A percentile compares a stretch with the other conserved stretches of the same genome.
These are phyloP conservation scores for Aspergillus sp. DNA, from an alignment of 2,329 filamentous ascomycete species.

Conservation along the genomic window DNA sequence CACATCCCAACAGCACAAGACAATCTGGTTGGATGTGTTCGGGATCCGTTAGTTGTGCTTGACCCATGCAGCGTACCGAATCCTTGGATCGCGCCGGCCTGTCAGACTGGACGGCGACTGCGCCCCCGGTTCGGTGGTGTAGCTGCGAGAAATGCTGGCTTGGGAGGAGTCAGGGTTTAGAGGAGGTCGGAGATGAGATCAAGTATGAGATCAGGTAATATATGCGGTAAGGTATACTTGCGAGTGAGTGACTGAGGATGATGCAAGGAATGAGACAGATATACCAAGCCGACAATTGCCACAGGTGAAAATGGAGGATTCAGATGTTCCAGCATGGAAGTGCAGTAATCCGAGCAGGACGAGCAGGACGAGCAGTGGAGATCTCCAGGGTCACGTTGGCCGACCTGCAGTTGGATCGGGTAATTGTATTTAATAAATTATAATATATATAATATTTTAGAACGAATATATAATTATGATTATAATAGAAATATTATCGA, in stretches of 20 bases:
- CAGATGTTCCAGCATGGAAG: conserved; percentile 9
- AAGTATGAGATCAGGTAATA: too few relatives aligned
- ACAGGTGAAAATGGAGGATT: conserved; percentile 3
- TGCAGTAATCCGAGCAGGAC: not conserved
- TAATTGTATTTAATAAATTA: too few relatives aligned
- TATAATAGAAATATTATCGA: too few relatives aligned
- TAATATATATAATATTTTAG: too few relatives aligned
- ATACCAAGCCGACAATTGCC: not conserved
- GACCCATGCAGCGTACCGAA: conserved; percentile 25
- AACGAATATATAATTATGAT: too few relatives aligned
- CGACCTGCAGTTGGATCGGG: conserved; percentile 17
- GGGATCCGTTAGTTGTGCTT: conserved; percentile 20
- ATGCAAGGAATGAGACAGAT: conserved; percentile 5
- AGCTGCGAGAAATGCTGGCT: too few relatives aligned
- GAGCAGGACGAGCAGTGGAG: conserved; percentile 11
- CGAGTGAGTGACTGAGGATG: too few relatives aligned
- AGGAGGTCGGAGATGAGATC: too few relatives aligned
- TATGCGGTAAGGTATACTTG: too few relatives aligned
- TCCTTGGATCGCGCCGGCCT: conserved; percentile 19
- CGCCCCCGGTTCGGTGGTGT: conserved; percentile 18
- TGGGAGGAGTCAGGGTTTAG: too few relatives aligned
- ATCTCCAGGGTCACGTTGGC: conserved; percentile 21
- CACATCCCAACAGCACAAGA: conserved; percentile 20
- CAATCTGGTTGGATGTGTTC: conserved; percentile 18
- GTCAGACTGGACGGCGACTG: conserved; percentile 17